Evolutionary conservation across 129 eudicot genomes (phyloP), one percentile per base, ranked within the genome.

Genomic region (Flaveria linearis): DNA sequence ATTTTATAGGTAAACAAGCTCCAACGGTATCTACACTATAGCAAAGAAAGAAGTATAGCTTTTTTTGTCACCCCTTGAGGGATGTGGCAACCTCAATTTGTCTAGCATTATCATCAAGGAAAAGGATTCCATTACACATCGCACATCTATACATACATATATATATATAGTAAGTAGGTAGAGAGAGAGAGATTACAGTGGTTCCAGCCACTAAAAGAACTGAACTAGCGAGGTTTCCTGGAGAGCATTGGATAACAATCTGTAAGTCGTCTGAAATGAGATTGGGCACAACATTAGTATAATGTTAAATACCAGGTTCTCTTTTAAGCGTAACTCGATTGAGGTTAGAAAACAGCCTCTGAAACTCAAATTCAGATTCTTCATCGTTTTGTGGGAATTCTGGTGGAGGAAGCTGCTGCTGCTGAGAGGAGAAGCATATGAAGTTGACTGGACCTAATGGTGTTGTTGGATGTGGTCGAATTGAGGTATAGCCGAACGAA

Each of bases 121-220:
- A 49, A 2, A 49, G 2, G 49, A 45, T 45, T 7, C 12, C 10
- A 8, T 45, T 45, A 8, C 7, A 8, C 10, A 7, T 45, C 12
- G 39, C 39, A 33, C 39, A 33, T 33, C 6, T 33, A 33, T 45
- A 7, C 10, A 8, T 2, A 6, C 2, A 26, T 43, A 43, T 5
- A 6, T 26, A 26, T 43, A 43, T 5, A 9, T 43, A 8, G 8
- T 45, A 9, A 69, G 52, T 30, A 56, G 52, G 46, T 72, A 71
- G 15, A 20, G 22, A 20, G 22, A 82, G 84, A 52, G 78, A 23
- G 73, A 79, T 71, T 91, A 94, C 97, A 50, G 98, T 94, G 79
- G 98, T 94, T 65, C 98, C 98, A 68, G 98, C 90, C 62, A 94
- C 98, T 52, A 94, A 93, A 80, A 89, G 90, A 61, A 91, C 74